Evolutionary conservation across 345 rosid genomes (phyloP), one percentile per base, ranked within the genome.

Genomic region (Isatis tinctoria): DNA sequence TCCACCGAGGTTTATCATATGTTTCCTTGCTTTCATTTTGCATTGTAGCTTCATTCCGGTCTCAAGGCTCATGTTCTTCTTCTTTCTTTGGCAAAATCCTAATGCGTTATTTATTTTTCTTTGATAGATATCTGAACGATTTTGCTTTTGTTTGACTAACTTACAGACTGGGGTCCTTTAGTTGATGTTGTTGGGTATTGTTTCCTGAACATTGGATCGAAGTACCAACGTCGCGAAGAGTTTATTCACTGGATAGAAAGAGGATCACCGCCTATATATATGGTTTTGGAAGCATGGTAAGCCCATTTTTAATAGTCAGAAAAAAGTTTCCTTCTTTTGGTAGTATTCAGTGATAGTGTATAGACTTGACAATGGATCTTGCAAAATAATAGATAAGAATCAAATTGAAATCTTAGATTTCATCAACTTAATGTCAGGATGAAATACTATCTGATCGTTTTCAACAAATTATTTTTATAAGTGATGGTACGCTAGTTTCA

Each of bases 211-310:
- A 90, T 88, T 73, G 97, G 96, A 32, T 80, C 88, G 2, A 90
- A 86, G 79, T 90, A 95, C 83, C 82, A 87, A 77, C 92, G 92
- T 40, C 82, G 49, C 61, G 87, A 85, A 80, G 86, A 86, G 76
- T 88, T 95, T 82, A 61, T 52, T 49, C 74, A 76, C 45, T 95
- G 99, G 99, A 87, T 92, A 75, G 64, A 75, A 64, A 88, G 78
- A 72, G 99, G 99, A 80, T 60, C 86, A 18, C 84, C 82, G 32
- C 99, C 99, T 20, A 76, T 92, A 70, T 95, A 95, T 84, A 84
- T 60, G 97, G 99, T 54, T 95, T 95, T 74, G 99, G 99, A 53
- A 95, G 99, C 90, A 95, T 95, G 99, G 99, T 92, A 88, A 72
- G 85, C 40, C 59, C 14, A 69, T 18, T 47, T 17, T n/a, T 56